A percentile compares a stretch with the other conserved stretches of the same genome.
Conservation (phyloP, 208 protist genomes). For the Trypanosoma caninum region DNA sequence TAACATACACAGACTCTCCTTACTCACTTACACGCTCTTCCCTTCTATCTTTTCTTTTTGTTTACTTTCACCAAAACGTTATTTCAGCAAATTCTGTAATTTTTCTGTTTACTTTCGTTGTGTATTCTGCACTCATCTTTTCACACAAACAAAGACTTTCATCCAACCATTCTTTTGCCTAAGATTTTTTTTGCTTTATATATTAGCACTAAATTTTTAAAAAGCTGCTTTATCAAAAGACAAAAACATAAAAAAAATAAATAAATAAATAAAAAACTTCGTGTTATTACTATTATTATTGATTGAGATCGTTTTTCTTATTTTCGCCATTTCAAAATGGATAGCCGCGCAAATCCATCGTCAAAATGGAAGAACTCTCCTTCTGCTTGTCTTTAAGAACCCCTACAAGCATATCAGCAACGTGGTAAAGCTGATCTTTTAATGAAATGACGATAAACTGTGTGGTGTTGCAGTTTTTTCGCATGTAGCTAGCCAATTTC, state of each 20-base stretch:
- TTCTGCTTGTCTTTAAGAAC: slow-evolving; percentile 92
- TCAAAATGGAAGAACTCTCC: slow-evolving; percentile 79
- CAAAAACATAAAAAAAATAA: slow-evolving; percentile 17
- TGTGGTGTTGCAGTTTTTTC: slow-evolving; percentile 57
- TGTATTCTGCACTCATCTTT: not conserved
- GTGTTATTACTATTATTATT: no score
- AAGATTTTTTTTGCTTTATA: not conserved
- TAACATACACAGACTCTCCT: no score
- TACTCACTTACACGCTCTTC: no score
- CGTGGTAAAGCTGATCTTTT: slow-evolving; percentile 97
- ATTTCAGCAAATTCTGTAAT: not conserved
- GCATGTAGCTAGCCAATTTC: slow-evolving; percentile 94
- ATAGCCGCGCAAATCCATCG: slow-evolving; percentile 87
- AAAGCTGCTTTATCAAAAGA: no score
- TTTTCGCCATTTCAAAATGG: slow-evolving; percentile 41
- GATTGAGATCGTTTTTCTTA: no score
- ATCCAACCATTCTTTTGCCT: slow-evolving; percentile 4
- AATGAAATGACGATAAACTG: slow-evolving; percentile 99
- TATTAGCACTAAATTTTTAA: no score
- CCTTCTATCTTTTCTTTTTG: not conserved
- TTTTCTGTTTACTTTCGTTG: not conserved
- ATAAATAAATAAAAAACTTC: no score
- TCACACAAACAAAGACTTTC: not conserved
- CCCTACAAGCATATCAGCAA: slow-evolving; percentile 94
- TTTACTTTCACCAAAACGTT: not conserved